Evolutionary conservation across 176 grass and related monocot genomes (phyloP).

Genomic region (Ampelocalamus luodianensis): DNA sequence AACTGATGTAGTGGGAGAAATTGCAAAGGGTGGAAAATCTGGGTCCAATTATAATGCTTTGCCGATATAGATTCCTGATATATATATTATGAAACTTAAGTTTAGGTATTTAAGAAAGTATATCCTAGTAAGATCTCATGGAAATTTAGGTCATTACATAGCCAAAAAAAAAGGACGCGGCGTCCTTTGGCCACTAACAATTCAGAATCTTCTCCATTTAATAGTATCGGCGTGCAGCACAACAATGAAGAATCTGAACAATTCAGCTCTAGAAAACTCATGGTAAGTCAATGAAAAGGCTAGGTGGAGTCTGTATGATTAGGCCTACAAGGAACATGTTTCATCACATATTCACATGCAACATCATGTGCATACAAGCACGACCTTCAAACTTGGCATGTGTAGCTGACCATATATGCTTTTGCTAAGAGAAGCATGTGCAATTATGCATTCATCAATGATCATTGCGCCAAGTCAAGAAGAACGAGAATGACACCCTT

Average conservation of each 20-base stretch:
- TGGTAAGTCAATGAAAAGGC: constrained; percentile 24
- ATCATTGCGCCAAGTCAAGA: constrained; percentile 27
- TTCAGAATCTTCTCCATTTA: not conserved
- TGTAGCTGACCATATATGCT: not conserved
- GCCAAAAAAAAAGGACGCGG: not conserved
- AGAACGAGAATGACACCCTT: constrained; percentile 12
- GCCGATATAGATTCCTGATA: not conserved
- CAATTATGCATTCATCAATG: constrained; percentile 24
- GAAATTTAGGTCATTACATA: not conserved
- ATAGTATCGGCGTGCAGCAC: not conserved
- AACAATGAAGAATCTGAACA: constrained; percentile 11
- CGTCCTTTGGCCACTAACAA: not conserved
- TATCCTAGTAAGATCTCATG: not conserved
- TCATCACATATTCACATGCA: constrained; percentile 51
- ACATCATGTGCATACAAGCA: constrained; percentile 27
- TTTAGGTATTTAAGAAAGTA: not conserved
- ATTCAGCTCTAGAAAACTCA: not conserved
- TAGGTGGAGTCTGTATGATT: constrained; percentile 10
- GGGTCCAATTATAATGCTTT: not conserved
- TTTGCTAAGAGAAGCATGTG: constrained; percentile 22
- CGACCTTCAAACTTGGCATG: constrained; percentile 10
- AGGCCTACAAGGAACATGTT: constrained; percentile 21
- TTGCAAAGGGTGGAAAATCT: not conserved
- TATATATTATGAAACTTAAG: not conserved
- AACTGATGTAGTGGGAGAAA: not conserved